A percentile compares a stretch with the other conserved stretches of the same genome.
phyloP scores from a whole-genome alignment of 2,329 filamentous ascomycete species.

The Davidsoniella virescens region DNA sequence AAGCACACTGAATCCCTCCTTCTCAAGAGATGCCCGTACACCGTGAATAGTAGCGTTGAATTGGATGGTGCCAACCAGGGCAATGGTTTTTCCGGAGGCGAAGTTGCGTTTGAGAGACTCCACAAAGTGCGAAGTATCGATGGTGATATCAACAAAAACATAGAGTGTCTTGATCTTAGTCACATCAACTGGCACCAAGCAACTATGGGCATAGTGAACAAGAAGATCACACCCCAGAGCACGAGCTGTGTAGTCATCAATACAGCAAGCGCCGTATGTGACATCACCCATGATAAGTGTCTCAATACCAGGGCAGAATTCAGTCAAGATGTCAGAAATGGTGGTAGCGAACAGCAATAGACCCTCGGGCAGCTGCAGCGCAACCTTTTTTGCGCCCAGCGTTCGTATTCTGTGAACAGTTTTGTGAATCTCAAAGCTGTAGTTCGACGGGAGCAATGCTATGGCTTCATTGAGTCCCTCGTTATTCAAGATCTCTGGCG shows the following conservation, averaged over 20 bases:
- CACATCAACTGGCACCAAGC: conserved; percentile 87
- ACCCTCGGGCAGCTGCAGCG: conserved; percentile 94
- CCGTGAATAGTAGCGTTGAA: conserved; percentile 96
- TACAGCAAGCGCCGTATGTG: conserved; percentile 95
- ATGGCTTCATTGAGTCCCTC: conserved; percentile 76
- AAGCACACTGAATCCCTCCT: conserved; percentile 67
- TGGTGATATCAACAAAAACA: conserved; percentile 95
- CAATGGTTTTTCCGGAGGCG: conserved; percentile 66
- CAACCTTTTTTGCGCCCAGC: conserved; percentile 63
- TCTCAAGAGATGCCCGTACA: conserved; percentile 59
- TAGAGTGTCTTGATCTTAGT: conserved; percentile 96
- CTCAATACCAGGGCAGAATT: conserved; percentile 82
- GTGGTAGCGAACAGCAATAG: conserved; percentile 91
- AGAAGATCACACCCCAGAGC: conserved; percentile 87
- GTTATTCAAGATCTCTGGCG: conserved; percentile 71
- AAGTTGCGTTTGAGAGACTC: conserved; percentile 84
- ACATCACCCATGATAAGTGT: conserved; percentile 99
- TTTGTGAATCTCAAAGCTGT: conserved; percentile 96
- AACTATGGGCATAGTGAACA: conserved; percentile 94
- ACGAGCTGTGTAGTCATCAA: conserved; percentile 92
- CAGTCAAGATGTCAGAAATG: conserved; percentile 86
- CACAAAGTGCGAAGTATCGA: conserved; percentile 76
- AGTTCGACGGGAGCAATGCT: conserved; percentile 77
- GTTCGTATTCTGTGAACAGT: conserved; percentile 88
- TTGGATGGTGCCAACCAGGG: conserved; percentile 91